Conservation (phyloP, 208 protist genomes). For the Crithidia expoeki region DNA sequence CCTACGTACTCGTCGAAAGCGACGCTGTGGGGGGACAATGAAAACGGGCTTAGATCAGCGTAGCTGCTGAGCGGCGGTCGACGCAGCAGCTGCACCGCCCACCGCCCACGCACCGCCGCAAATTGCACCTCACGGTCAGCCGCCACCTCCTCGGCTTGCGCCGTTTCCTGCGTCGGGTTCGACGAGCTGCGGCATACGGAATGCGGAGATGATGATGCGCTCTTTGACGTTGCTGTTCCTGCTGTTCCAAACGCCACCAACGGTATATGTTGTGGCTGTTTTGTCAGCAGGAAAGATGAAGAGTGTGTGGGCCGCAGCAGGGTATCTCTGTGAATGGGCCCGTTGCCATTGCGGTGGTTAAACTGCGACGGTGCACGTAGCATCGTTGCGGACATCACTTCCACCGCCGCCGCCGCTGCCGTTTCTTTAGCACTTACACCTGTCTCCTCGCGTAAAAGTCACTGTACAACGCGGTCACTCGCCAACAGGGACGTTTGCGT, state of each 20-base stretch:
- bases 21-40: slow-evolving; percentile 6
- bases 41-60: slow-evolving; percentile 9
- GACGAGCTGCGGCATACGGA: background rate
- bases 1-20: background rate
- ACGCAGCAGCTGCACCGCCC: slow-evolving; percentile 27
- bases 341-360: background rate
- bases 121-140: slow-evolving; percentile 11
- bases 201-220: background rate
- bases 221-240: too few species aligned
- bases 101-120: slow-evolving; percentile 18
- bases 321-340: background rate
- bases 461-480: slow-evolving; percentile 21
- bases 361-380: background rate
- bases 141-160: background rate
- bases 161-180: slow-evolving; percentile 1
- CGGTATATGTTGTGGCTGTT: background rate
- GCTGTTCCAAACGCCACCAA: background rate
- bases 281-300: background rate
- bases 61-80: slow-evolving; percentile 22
- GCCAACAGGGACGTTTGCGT: slow-evolving; percentile 38
- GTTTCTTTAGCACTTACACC: background rate
- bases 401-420: background rate
- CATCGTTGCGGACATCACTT: background rate
- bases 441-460: slow-evolving; percentile 15
- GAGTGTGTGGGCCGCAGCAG: background rate